Conservation (phyloP, 352 stramenopile species). For the Pelagophyceae sp. region DNA sequence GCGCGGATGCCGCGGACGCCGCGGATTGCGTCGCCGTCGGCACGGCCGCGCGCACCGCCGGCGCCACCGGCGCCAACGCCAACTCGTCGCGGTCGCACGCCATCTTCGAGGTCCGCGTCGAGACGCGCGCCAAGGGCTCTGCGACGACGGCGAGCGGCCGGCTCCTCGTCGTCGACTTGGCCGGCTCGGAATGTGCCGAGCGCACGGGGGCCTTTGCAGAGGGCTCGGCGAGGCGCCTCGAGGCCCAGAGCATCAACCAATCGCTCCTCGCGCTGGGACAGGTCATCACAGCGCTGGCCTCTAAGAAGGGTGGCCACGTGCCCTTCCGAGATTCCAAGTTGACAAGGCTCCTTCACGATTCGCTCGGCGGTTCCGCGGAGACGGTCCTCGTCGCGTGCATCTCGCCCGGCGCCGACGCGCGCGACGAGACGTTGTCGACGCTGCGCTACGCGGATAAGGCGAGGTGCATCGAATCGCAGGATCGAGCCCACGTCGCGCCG, state of each 20-base stretch:
- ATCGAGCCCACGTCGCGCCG: conserved; percentile 13
- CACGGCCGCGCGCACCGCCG: not conserved
- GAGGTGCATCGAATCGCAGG: conserved; percentile 45
- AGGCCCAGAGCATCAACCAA: conserved; percentile 83
- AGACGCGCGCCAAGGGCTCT: conserved; percentile 50
- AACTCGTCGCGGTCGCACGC: conserved; percentile 64
- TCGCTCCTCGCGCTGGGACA: conserved; percentile 76
- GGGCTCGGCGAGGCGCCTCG: conserved; percentile 61
- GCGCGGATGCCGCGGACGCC: not conserved
- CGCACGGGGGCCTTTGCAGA: conserved; percentile 85
- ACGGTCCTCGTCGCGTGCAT: conserved; percentile 45
- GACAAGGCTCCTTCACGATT: conserved; percentile 75
- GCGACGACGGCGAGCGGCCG: conserved; percentile 35
- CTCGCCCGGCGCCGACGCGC: conserved; percentile 60
- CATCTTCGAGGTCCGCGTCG: conserved; percentile 65
- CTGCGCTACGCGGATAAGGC: conserved; percentile 71
- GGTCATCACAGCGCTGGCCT: conserved; percentile 62
- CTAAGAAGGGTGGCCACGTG: conserved; percentile 49
- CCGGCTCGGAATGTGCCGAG: conserved; percentile 75
- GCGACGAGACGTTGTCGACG: conserved; percentile 74
- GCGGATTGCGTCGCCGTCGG: not conserved
- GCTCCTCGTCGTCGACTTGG: conserved; percentile 72
- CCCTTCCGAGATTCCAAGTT: conserved; percentile 85
- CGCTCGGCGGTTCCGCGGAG: conserved; percentile 39
- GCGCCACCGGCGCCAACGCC: not conserved